These are phyloP conservation scores for Colletotrichum euphorbiae DNA, from an alignment of 2,329 filamentous ascomycete genomes.

Conservation along the genomic window DNA sequence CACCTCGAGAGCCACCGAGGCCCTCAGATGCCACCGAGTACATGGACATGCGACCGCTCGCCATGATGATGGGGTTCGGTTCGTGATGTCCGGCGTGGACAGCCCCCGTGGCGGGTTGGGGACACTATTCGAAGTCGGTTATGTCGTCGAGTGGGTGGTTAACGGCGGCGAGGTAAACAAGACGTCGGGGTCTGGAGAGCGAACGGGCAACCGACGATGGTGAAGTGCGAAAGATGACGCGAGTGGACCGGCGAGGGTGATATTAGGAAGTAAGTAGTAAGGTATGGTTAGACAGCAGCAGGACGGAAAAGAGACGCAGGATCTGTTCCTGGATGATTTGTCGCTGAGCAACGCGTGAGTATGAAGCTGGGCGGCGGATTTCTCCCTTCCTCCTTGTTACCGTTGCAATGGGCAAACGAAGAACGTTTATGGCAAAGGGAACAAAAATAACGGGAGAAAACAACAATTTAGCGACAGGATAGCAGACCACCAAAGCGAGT, in stretches of 20 bases:
- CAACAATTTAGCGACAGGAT: slow-evolving; percentile 51
- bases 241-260: slow-evolving; percentile 12
- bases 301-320: neutral
- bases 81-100: slow-evolving; percentile 54
- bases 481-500: slow-evolving; percentile 68
- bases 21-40: slow-evolving; percentile 76
- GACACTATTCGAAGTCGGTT: slow-evolving; percentile 31
- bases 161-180: slow-evolving; percentile 6
- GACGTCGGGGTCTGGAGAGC: slow-evolving; percentile 18
- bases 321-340: slow-evolving; percentile 11
- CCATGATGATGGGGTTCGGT: slow-evolving; percentile 55
- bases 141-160: slow-evolving; percentile 1
- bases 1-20: slow-evolving; percentile 66
- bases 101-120: slow-evolving; percentile 47
- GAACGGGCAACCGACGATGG: slow-evolving; percentile 9
- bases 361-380: slow-evolving; percentile 16
- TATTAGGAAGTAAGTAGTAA: slow-evolving; percentile 3
- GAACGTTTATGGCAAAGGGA: slow-evolving; percentile 23
- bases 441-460: slow-evolving; percentile 39
- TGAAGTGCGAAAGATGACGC: neutral
- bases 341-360: slow-evolving; percentile 38
- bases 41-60: slow-evolving; percentile 73
- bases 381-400: slow-evolving; percentile 26
- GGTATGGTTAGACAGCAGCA: neutral
- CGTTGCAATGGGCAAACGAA: slow-evolving; percentile 10